A percentile compares a stretch with the other conserved stretches of the same genome.
Evolutionary conservation across 331 rosid genomes (phyloP).

Genomic region (Quercus lobata): DNA sequence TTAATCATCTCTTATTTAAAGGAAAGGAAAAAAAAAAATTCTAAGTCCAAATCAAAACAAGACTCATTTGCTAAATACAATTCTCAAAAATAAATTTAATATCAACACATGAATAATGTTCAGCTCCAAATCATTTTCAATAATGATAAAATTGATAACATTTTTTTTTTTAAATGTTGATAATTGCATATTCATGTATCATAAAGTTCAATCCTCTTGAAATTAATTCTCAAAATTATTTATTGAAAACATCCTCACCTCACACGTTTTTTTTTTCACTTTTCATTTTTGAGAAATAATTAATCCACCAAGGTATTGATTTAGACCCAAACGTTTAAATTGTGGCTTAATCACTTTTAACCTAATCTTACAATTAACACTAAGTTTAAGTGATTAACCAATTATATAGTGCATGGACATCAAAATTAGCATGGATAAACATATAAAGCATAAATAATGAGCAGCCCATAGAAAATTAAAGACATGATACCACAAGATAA

Average conservation of each 20-base stretch:
- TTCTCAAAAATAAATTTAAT: not conserved
- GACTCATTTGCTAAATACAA: not conserved
- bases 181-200: too few relatives aligned
- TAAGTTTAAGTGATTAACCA: too few relatives aligned
- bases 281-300: not conserved
- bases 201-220: too few relatives aligned
- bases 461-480: too few relatives aligned
- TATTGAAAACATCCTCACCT: not conserved
- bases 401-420: too few relatives aligned
- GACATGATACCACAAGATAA: too few relatives aligned
- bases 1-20: not conserved
- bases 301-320: too few relatives aligned
- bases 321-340: too few relatives aligned
- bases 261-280: not conserved
- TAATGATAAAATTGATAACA: not conserved
- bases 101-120: not conserved
- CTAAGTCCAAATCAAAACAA: not conserved
- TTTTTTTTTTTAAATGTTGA: not conserved
- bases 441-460: too few relatives aligned
- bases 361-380: too few relatives aligned
- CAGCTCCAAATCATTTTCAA: slow-evolving; percentile 2
- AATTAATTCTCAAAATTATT: not conserved
- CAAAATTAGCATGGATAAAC: too few relatives aligned
- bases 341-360: too few relatives aligned
- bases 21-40: not conserved